A percentile compares a stretch with the other conserved stretches of the same genome.
phyloP scores from a whole-genome alignment of 2,329 filamentous ascomycete species.

The Thelonectria blattea region DNA sequence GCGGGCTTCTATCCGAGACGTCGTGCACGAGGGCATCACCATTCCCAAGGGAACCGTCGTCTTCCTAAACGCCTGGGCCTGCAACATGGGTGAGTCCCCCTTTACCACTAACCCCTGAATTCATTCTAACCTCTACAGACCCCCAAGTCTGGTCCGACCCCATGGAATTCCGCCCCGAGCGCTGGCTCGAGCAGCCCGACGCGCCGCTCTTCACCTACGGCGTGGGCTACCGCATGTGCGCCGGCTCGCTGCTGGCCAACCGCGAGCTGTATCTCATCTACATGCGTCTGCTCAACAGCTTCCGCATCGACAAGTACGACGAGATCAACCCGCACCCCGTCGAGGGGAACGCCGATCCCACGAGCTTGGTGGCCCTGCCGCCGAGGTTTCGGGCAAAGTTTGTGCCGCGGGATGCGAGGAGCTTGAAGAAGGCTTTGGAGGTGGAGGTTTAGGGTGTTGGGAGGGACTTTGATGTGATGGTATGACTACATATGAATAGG shows the following conservation, averaged over 20 bases:
- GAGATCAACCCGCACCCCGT: slow-evolving; percentile 65
- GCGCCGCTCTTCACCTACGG: slow-evolving; percentile 70
- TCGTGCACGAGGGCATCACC: slow-evolving; percentile 61
- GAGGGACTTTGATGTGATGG: background rate
- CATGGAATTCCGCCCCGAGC: slow-evolving; percentile 61
- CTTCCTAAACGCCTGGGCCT: slow-evolving; percentile 72
- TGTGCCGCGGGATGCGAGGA: slow-evolving; percentile 52
- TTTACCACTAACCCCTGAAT: no score
- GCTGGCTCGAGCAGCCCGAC: slow-evolving; percentile 64
- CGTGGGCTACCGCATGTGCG: slow-evolving; percentile 72
- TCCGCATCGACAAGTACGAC: slow-evolving; percentile 61
- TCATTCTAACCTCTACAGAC: slow-evolving; percentile 17
- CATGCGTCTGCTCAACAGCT: slow-evolving; percentile 66
- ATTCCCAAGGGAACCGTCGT: slow-evolving; percentile 69
- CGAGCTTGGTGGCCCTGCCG: slow-evolving; percentile 67
- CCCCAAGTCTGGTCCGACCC: slow-evolving; percentile 50
- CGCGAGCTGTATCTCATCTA: slow-evolving; percentile 70
- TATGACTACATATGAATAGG: background rate
- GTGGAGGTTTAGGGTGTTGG: background rate
- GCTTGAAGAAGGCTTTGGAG: slow-evolving; percentile 25
- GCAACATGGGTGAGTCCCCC: slow-evolving; percentile 69
- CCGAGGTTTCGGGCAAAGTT: slow-evolving; percentile 63
- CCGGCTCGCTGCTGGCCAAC: slow-evolving; percentile 62
- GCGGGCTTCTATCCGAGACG: slow-evolving; percentile 64
- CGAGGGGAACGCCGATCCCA: slow-evolving; percentile 64